These are phyloP conservation scores for Neofusicoccum sp. DNA, from an alignment of 2,329 filamentous ascomycete species.

Conservation along the genomic window DNA sequence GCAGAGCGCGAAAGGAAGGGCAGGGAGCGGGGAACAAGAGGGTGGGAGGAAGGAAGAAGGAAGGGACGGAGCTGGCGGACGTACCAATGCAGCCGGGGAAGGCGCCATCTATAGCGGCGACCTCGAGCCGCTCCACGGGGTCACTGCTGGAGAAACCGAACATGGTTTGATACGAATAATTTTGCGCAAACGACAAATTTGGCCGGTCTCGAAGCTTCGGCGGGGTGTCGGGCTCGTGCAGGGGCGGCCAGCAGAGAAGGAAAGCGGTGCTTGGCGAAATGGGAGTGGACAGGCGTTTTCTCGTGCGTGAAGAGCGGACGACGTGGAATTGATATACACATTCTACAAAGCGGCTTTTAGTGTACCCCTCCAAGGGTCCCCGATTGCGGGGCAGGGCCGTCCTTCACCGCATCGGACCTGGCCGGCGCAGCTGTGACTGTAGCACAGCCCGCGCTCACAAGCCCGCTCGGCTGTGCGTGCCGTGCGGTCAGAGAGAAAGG, in stretches of 20 bases:
- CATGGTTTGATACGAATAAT: background rate
- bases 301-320: background rate
- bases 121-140: background rate
- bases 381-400: slow-evolving; percentile 8
- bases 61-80: background rate
- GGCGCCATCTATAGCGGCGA: slow-evolving; percentile 12
- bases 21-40: background rate
- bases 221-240: too few species aligned
- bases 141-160: slow-evolving; percentile 16
- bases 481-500: slow-evolving; percentile 6
- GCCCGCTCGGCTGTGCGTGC: background rate
- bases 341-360: background rate
- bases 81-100: slow-evolving; percentile 20
- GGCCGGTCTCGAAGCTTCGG: background rate
- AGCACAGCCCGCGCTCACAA: slow-evolving; percentile 4
- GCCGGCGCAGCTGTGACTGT: background rate
- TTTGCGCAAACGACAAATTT: background rate
- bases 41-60: background rate
- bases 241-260: too few species aligned
- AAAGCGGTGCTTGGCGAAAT: too few species aligned
- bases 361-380: slow-evolving; percentile 1
- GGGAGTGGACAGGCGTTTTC: too few species aligned
- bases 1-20: background rate
- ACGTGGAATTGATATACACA: background rate
- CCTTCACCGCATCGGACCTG: slow-evolving; percentile 12